These are phyloP conservation scores for Backusella liffmaniae DNA, from an alignment of 192 early-diverging fungal species.

Conservation along the genomic window DNA sequence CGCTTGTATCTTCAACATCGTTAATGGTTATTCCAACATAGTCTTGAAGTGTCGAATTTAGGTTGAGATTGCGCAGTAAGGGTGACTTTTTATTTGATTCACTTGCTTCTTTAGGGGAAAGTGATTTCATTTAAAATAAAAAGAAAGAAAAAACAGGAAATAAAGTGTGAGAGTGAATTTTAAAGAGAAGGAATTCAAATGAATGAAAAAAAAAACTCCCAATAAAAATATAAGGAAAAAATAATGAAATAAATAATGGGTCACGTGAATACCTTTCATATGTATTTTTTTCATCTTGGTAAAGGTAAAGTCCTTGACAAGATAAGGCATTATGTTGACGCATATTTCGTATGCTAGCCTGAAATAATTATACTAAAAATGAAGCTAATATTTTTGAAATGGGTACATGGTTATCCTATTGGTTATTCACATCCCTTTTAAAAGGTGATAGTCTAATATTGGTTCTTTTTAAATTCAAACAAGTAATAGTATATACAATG, in stretches of 20 bases:
- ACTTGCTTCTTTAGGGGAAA: background rate
- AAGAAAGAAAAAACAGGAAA: background rate
- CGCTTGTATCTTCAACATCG: conserved; percentile 14
- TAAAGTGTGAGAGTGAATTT: background rate
- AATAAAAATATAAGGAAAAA: background rate
- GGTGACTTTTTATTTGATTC: background rate
- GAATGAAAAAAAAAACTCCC: background rate
- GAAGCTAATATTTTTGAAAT: background rate
- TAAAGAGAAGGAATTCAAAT: background rate
- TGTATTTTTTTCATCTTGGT: background rate
- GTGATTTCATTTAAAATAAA: background rate
- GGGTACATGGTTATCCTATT: background rate
- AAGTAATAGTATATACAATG: too few species aligned
- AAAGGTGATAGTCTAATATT: too few species aligned
- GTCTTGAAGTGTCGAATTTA: conserved; percentile 16
- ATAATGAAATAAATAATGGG: background rate
- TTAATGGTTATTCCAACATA: conserved; percentile 38
- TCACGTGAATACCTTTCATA: background rate
- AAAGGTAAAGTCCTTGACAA: background rate
- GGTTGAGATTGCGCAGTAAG: background rate
- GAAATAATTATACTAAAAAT: background rate
- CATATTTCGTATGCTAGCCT: background rate
- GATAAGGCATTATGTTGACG: background rate
- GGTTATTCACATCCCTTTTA: background rate
- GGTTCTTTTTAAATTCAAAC: background rate